These are phyloP conservation scores for Tricholoma bakamatsutake DNA, from an alignment of 768 basidiomycete genomes.

Conservation along the genomic window DNA sequence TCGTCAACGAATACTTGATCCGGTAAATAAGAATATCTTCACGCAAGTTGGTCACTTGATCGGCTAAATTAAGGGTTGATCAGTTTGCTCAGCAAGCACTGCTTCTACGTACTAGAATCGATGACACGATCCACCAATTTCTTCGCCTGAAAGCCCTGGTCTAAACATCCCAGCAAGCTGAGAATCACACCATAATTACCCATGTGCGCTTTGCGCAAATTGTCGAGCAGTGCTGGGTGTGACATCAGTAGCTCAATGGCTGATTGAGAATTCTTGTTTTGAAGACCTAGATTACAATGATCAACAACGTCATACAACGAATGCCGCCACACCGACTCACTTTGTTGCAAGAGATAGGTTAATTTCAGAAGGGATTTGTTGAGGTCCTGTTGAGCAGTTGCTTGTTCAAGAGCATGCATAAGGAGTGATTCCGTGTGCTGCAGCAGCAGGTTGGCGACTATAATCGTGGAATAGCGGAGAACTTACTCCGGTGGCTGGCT, in stretches of 20 bases:
- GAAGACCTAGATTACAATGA: slow-evolving; percentile 43
- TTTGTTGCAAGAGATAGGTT: slow-evolving; percentile 76
- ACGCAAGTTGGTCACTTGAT: slow-evolving; percentile 87
- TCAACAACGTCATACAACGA: background rate
- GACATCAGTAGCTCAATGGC: slow-evolving; percentile 82
- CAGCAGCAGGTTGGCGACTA: background rate
- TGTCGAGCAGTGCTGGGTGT: slow-evolving; percentile 77
- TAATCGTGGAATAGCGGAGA: background rate
- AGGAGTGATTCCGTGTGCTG: slow-evolving; percentile 55
- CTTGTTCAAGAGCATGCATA: slow-evolving; percentile 63
- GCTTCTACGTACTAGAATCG: slow-evolving; percentile 49
- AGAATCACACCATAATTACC: slow-evolving; percentile 91
- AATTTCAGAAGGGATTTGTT: slow-evolving; percentile 70
- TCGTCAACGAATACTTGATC: slow-evolving; percentile 79
- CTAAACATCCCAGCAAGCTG: slow-evolving; percentile 88
- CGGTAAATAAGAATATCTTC: slow-evolving; percentile 84
- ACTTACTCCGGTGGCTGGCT: slow-evolving; percentile 21
- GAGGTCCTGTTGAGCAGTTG: slow-evolving; percentile 73
- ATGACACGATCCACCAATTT: slow-evolving; percentile 86
- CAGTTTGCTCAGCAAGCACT: background rate
- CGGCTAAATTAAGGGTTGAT: slow-evolving; percentile 42
- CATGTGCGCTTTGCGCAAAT: slow-evolving; percentile 82
- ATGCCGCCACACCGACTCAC: slow-evolving; percentile 30
- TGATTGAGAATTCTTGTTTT: slow-evolving; percentile 60
- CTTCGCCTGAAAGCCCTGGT: slow-evolving; percentile 82